Conservation (phyloP, 176 grass and related monocot genomes). For the Thalia dealbata region DNA sequence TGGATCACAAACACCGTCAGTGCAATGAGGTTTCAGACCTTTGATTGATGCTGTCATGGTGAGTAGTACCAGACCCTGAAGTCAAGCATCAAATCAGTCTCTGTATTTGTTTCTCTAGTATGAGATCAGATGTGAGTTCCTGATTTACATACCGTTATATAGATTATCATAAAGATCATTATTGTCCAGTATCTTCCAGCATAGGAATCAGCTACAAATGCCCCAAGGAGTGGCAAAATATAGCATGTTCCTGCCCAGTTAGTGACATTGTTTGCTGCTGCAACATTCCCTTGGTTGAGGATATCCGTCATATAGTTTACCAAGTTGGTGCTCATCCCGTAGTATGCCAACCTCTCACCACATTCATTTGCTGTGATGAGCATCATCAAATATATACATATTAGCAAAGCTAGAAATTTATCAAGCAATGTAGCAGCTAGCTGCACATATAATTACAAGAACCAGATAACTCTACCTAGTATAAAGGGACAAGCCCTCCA, state of each 20-base stretch:
- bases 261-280: slow-evolving; percentile 10
- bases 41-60: not conserved
- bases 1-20: not conserved
- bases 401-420: not conserved
- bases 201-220: slow-evolving; percentile 8
- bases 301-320: not conserved
- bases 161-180: not conserved
- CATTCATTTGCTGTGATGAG: slow-evolving; percentile 8
- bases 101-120: not conserved
- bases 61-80: not conserved
- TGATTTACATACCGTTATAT: not conserved
- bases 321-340: slow-evolving; percentile 5
- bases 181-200: slow-evolving; percentile 8
- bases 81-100: not conserved
- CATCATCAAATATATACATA: not conserved
- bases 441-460: not conserved
- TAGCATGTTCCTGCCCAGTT: slow-evolving; percentile 7
- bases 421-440: not conserved
- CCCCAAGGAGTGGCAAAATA: slow-evolving; percentile 3
- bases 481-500: slow-evolving; percentile 10
- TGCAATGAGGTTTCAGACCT: not conserved
- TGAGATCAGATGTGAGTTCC: not conserved
- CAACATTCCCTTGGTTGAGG: not conserved
- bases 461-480: not conserved
- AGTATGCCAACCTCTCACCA: slow-evolving; percentile 8